Conservation (phyloP, 768 basidiomycete genomes). For the Suillus clintonianus region DNA sequence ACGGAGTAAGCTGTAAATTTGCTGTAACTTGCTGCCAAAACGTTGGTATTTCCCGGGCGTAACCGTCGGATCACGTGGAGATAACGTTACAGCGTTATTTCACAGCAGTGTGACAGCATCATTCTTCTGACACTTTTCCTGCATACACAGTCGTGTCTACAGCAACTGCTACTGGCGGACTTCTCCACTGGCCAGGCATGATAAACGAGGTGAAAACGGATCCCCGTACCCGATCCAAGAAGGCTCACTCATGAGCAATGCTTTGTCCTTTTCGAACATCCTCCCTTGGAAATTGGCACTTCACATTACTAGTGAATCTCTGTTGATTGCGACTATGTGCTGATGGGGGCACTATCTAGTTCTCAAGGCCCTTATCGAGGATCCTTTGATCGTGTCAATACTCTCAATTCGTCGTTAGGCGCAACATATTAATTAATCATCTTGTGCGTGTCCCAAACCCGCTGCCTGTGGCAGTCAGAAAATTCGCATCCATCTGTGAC, state of each 20-base stretch:
- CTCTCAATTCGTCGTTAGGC: conserved; percentile 46
- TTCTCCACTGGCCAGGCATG: neutral
- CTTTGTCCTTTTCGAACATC: conserved; percentile 67
- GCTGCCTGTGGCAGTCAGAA: conserved; percentile 52
- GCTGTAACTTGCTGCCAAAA: neutral
- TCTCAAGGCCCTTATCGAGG: conserved; percentile 68
- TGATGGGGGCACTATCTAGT: conserved; percentile 37
- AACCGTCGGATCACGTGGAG: neutral
- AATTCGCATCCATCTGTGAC: conserved; percentile 78
- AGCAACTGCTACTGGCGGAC: conserved; percentile 14
- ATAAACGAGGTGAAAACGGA: conserved; percentile 11
- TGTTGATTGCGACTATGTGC: conserved; percentile 1
- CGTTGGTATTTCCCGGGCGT: neutral
- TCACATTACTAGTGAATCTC: too few species aligned
- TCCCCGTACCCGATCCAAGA: conserved; percentile 58
- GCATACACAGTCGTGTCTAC: conserved; percentile 14
- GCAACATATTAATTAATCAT: conserved; percentile 70
- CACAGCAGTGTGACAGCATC: neutral
- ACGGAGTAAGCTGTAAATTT: neutral
- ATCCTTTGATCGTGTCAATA: conserved; percentile 6
- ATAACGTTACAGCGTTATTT: neutral
- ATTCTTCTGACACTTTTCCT: neutral
- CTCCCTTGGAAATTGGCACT: too few species aligned
- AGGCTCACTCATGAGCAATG: conserved; percentile 95
- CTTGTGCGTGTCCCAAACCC: conserved; percentile 75